Percentiles rank a stretch among this genome's conserved stretches.
These are phyloP conservation scores for Litchi chinensis DNA, from an alignment of 345 rosid species.

Conservation along the genomic window DNA sequence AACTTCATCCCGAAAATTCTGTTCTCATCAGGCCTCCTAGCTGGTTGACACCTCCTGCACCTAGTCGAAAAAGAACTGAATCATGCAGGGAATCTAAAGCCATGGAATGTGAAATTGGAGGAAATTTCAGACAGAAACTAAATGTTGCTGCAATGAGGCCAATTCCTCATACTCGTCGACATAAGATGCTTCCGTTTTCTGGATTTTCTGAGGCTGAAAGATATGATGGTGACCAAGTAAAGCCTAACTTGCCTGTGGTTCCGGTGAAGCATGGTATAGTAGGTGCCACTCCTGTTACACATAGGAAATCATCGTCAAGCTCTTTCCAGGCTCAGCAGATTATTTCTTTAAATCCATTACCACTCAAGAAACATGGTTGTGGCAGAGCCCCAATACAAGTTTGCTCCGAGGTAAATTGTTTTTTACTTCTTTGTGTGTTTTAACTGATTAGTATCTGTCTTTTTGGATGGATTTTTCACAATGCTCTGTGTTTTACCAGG, in stretches of 20 bases:
- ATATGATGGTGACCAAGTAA: slow-evolving; percentile 71
- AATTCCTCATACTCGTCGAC: slow-evolving; percentile 75
- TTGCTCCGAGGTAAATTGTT: slow-evolving; percentile 83
- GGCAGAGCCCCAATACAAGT: slow-evolving; percentile 90
- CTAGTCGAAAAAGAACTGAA: slow-evolving; percentile 67
- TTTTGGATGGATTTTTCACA: background rate
- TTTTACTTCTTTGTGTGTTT: slow-evolving; percentile 5
- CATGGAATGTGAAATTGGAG: slow-evolving; percentile 58
- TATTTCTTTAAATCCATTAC: slow-evolving; percentile 86
- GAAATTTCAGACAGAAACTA: slow-evolving; percentile 46
- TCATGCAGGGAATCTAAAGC: slow-evolving; percentile 53
- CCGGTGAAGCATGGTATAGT: slow-evolving; percentile 62
- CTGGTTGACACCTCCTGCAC: slow-evolving; percentile 89
- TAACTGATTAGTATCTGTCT: background rate
- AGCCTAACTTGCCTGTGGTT: slow-evolving; percentile 57
- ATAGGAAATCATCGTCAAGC: slow-evolving; percentile 75
- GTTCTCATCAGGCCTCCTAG: slow-evolving; percentile 51
- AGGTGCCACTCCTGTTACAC: slow-evolving; percentile 57
- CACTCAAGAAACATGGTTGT: slow-evolving; percentile 97
- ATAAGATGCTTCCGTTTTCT: slow-evolving; percentile 81
- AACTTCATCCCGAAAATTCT: slow-evolving; percentile 31
- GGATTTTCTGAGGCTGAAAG: slow-evolving; percentile 72
- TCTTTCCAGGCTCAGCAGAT: slow-evolving; percentile 92
- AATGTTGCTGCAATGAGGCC: slow-evolving; percentile 88
- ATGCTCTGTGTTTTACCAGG: slow-evolving; percentile 48